These are phyloP conservation scores for Acanthamoeba polyphaga DNA, from an alignment of 208 protist species.

Conservation along the genomic window DNA sequence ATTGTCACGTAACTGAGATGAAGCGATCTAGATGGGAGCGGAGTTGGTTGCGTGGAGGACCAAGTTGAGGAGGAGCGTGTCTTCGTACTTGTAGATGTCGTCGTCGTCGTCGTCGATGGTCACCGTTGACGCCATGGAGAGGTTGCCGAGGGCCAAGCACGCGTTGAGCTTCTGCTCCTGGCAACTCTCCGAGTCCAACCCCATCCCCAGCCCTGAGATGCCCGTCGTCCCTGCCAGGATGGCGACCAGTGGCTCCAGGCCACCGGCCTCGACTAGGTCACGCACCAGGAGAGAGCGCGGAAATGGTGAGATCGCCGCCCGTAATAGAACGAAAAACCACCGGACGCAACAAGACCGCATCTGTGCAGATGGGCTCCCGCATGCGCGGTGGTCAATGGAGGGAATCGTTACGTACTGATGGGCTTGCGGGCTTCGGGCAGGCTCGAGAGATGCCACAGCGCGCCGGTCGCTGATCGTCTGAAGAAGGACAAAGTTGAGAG, in stretches of 20 bases:
- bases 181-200: not conserved
- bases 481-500: no score
- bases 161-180: constrained; percentile 25
- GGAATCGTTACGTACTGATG: not conserved
- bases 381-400: not conserved
- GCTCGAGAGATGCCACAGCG: constrained; percentile 30
- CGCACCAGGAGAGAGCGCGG: not conserved
- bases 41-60: no score
- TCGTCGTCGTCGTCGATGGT: not conserved
- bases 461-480: constrained; percentile 13
- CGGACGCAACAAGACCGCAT: no score
- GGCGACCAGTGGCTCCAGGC: not conserved
- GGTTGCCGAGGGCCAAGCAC: constrained; percentile 1
- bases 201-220: not conserved
- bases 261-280: not conserved
- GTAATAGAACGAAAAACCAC: no score
- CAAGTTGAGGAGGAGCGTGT: no score
- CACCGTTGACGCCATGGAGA: not conserved
- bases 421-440: not conserved
- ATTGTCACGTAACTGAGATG: not conserved
- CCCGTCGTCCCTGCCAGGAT: not conserved
- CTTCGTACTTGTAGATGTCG: not conserved
- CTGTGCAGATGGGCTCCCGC: no score
- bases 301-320: not conserved
- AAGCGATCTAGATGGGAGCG: no score